Conservation (phyloP, 2,329 filamentous ascomycete genomes). For the Colletotrichum sp. region DNA sequence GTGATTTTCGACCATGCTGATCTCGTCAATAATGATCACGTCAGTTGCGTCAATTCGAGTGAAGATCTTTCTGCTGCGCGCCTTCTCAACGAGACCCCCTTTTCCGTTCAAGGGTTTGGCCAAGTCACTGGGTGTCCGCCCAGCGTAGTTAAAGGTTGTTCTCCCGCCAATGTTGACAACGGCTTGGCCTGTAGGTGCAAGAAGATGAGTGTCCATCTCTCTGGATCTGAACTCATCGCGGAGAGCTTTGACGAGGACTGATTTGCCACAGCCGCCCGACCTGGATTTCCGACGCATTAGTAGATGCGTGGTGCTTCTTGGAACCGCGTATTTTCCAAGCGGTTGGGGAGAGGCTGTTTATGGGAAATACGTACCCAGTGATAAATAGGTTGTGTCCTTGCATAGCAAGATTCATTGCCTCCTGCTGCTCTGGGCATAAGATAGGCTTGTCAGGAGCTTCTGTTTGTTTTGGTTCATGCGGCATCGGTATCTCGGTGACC, state of each 20-base stretch:
- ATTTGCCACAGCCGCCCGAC: conserved; percentile 1
- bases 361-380: conserved; percentile 50
- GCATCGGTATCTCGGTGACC: too few species aligned
- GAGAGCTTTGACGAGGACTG: background rate
- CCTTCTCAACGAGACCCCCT: too few species aligned
- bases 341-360: too few species aligned
- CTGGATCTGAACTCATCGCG: too few species aligned
- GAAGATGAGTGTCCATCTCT: conserved; percentile 36
- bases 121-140: conserved; percentile 48
- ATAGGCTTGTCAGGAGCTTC: too few species aligned
- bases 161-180: conserved; percentile 61
- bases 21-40: conserved; percentile 62
- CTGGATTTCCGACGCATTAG: too few species aligned
- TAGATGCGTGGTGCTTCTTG: too few species aligned
- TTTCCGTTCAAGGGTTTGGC: too few species aligned
- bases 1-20: conserved; percentile 71
- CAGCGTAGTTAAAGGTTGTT: conserved; percentile 63
- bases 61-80: too few species aligned
- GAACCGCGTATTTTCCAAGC: too few species aligned
- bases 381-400: conserved; percentile 65
- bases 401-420: conserved; percentile 46
- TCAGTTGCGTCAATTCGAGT: too few species aligned
- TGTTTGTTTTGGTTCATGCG: too few species aligned
- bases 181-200: conserved; percentile 63
- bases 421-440: background rate